Evolutionary conservation across 2,329 filamentous ascomycete species (phyloP), one percentile per base, ranked within the genome.

Genomic region (Fusarium beomiforme): DNA sequence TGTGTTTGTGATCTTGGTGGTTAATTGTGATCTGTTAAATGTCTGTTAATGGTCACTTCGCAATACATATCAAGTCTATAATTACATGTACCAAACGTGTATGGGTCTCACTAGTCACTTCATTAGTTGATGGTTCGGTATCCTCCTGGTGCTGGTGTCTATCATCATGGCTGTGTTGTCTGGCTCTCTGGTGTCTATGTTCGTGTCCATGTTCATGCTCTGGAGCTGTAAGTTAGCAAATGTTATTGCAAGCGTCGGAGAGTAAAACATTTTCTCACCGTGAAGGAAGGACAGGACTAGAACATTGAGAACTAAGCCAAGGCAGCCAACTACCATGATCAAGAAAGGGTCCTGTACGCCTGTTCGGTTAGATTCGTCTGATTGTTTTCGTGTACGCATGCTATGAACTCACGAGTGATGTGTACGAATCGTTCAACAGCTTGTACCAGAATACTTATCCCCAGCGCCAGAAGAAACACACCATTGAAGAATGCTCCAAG

Each of bases 401-500:
- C 34, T 26, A 16, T 39, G 19, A 17, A 78, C 84, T 67, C 76
- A 89, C 87, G 80, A 67, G 88, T 78, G 6, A 91, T 76, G 6
- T 85, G 81, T 23, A 91, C 83, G 75, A 93, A 93, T 37, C 92
- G 84, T 79, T 94, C 91, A 54, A 94, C 85, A 0, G 92, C 90
- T 76, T 94, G 92, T 5, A 94, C 81, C 36, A 92, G 86, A 53
- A 94, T 92, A 78, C 91, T 93, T 37, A 94, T 79, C 2, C 91
- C 91, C 4, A 95, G 82, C 2, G 91, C 92, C 19, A 94, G 79
- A 2, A 95, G 85, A 64, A 95, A 92, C 2, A 91, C 89, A 17
- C 92, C 92, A 75, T 95, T 95, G 85, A 94, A 95, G 79, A 95
- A 95, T 24, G 91, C 91, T 8, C 92, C 92, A 0, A 95, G 83